These are phyloP conservation scores for Ophiorrhiza pumila DNA, from an alignment of 257 asterid genomes.

Conservation along the genomic window DNA sequence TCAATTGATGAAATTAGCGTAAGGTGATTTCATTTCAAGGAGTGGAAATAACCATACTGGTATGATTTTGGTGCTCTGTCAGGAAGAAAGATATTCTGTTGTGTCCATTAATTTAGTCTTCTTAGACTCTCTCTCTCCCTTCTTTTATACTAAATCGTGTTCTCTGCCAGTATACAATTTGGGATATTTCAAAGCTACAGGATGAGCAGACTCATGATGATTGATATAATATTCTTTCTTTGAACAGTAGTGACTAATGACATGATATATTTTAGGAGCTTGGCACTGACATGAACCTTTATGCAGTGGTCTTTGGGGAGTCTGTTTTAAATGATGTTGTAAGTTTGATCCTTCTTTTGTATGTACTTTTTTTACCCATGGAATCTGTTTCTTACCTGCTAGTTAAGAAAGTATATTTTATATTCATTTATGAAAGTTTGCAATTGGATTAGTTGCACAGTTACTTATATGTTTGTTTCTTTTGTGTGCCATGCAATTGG, in stretches of 20 bases:
- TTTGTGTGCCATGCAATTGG: slow-evolving; percentile 37
- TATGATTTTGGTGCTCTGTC: background rate
- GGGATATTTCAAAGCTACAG: background rate
- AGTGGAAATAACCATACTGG: background rate
- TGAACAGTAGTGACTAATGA: background rate
- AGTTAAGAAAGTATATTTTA: background rate
- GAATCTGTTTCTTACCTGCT: background rate
- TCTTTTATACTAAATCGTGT: background rate
- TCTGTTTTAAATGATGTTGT: slow-evolving; percentile 99
- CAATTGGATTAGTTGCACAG: slow-evolving; percentile 8
- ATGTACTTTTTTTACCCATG: background rate
- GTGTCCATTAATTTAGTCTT: background rate
- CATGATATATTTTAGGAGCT: slow-evolving; percentile 60
- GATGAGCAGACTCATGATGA: background rate
- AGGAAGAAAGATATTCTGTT: background rate
- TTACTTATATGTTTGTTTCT: slow-evolving; percentile 30
- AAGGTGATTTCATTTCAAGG: background rate
- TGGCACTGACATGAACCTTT: slow-evolving; percentile 90
- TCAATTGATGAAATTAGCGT: background rate
- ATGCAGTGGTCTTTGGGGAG: slow-evolving; percentile 96
- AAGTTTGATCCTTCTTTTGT: slow-evolving; percentile 35
- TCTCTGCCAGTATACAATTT: background rate
- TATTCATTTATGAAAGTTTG: background rate
- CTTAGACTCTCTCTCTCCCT: background rate
- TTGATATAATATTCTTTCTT: background rate